Percentiles rank a stretch among this genome's conserved stretches.
Evolutionary conservation across 768 basidiomycete species (phyloP).

Genomic region (Macrolepiota dolichaula): DNA sequence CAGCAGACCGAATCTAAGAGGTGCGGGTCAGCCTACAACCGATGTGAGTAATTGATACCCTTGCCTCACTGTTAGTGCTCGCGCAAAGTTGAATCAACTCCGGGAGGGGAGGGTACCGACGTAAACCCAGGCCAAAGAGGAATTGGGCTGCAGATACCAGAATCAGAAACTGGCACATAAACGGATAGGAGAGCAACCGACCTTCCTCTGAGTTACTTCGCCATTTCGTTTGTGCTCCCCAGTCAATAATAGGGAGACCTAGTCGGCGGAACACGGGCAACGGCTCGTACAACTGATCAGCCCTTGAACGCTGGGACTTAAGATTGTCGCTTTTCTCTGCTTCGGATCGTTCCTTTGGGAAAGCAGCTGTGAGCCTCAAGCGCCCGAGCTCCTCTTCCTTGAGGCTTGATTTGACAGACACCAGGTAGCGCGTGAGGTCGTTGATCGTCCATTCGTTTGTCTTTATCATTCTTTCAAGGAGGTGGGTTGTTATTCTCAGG

Average conservation of each 20-base stretch:
- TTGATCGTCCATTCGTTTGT: conserved; percentile 87
- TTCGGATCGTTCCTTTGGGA: conserved; percentile 52
- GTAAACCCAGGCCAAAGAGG: conserved; percentile 67
- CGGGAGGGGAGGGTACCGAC: conserved; percentile 63
- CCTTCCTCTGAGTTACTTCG: conserved; percentile 83
- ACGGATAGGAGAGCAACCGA: conserved; percentile 22
- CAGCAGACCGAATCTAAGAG: conserved; percentile 43
- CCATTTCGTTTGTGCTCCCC: conserved; percentile 83
- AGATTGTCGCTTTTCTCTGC: conserved; percentile 17
- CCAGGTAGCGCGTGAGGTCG: conserved; percentile 85
- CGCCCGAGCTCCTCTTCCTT: conserved; percentile 45
- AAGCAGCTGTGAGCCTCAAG: conserved; percentile 70
- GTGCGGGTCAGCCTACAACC: neutral
- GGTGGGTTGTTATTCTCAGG: neutral
- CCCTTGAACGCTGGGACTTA: conserved; percentile 51
- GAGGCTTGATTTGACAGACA: conserved; percentile 65
- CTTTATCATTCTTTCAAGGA: conserved; percentile 69
- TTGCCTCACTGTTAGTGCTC: conserved; percentile 39
- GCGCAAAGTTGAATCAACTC: conserved; percentile 69
- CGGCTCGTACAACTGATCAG: conserved; percentile 85
- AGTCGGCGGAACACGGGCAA: conserved; percentile 65
- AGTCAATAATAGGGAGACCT: conserved; percentile 81
- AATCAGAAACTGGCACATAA: neutral
- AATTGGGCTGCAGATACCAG: conserved; percentile 60
- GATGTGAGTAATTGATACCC: neutral